A percentile compares a stretch with the other conserved stretches of the same genome.
Evolutionary conservation across 2,329 filamentous ascomycete species (phyloP).

Genomic region (Alternaria ethzedia): DNA sequence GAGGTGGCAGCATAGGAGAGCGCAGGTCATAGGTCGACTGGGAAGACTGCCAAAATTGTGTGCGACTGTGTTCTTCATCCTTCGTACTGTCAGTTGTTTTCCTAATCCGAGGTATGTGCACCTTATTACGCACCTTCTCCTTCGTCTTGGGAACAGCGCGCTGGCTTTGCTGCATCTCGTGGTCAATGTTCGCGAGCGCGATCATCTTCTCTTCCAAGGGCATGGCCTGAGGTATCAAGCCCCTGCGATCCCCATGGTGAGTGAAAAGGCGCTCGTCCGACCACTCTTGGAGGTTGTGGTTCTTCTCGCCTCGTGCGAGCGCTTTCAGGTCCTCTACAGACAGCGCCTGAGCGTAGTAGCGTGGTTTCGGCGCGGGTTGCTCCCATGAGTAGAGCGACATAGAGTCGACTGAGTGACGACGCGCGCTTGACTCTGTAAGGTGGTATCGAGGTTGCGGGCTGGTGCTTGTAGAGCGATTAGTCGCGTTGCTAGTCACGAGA

Average conservation of each 20-base stretch:
- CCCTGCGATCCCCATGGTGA: conserved; percentile 15
- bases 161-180: conserved; percentile 17
- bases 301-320: conserved; percentile 21
- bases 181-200: conserved; percentile 10
- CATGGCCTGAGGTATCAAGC: conserved; percentile 12
- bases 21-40: conserved; percentile 10
- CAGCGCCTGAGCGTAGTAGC: conserved; percentile 32
- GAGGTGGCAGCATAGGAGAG: conserved; percentile 3
- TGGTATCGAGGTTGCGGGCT: background rate
- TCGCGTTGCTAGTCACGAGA: background rate
- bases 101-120: conserved; percentile 7
- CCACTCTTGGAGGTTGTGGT: conserved; percentile 30
- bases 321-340: conserved; percentile 20
- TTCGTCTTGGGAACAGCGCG: background rate
- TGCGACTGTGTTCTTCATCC: conserved; percentile 7
- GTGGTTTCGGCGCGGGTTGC: conserved; percentile 5
- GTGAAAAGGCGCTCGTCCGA: conserved; percentile 8
- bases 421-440: background rate
- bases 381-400: conserved; percentile 1
- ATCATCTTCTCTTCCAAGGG: conserved; percentile 11
- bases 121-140: conserved; percentile 15
- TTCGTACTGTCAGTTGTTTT: conserved; percentile 5
- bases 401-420: background rate
- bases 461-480: background rate
- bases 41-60: conserved; percentile 5